Evolutionary conservation across 306 rosid genomes (phyloP), one percentile per base, ranked within the genome.

Genomic region (Vigna nakashimae): DNA sequence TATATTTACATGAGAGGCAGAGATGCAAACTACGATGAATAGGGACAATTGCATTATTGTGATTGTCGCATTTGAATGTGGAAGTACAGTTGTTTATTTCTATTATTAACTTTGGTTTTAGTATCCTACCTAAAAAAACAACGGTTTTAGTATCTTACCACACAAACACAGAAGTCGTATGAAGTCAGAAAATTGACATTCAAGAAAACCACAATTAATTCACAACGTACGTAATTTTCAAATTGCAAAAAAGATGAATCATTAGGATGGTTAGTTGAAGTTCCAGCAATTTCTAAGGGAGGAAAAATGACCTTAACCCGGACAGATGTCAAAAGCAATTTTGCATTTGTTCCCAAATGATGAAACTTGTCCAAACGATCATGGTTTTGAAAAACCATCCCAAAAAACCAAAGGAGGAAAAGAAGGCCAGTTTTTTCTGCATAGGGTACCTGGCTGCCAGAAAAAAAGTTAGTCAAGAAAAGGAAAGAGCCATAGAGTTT

Each of bases 1-100:
- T 48, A 69, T 34, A 11, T 9, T 4, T 24, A 68, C 32, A 15
- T 59, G 45, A 60, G 65, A 50, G 77, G 77, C 50, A 84, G 81
- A 80, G 76, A 82, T 69, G 68, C 83, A 76, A 75, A 80, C 63
- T 38, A 45, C 65, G 80, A 56, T 18, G n/a, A 80, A 79, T 64
- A 82, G 71, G 66, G 85, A 71, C 78, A 83, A 76, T 56, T 89
- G 74, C 86, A 84, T 86, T 75, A 80, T 91, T 87, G 85, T 81
- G 85, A 70, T 73, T 83, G 87, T 83, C 83, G 57, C 77, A 82
- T 86, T 79, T 69, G 77, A 58, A 59, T 52, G 46, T 10, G 45
- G 48, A 79, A 89, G 83, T 81, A 56, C 79, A 38, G 83, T 75
- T 73, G 74, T 86, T 86, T 80, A 17, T 85, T 85, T 84, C 87